Evolutionary conservation across 148 eudicot species (phyloP), one percentile per base, ranked within the genome.

Genomic region (Fagopyrum esculentum): DNA sequence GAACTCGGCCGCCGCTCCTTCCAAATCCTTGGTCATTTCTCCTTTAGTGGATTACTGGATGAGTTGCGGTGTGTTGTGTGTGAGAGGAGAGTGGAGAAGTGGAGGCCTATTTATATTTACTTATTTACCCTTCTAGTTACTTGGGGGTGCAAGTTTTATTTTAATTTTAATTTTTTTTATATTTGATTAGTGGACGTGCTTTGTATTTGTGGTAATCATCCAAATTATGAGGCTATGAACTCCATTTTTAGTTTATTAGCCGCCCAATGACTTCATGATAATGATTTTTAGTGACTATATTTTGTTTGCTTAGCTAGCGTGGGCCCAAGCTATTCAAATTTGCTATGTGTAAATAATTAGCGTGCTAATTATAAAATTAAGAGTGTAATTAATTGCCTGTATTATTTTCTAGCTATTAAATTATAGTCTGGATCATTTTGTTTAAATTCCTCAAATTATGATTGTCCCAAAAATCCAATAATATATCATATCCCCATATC

Each of bases 261-360:
- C 69, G 69, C 35, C 69, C 69, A 63, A 63, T 63, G 11, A 63
- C 69, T 44, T 30, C 16, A 35, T 30, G 69, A 63, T 63, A 63
- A 30, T 35, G 69, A 63, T 63, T 63, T 63, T 11, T 30, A 11
- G 13, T 5, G 44, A 35, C 17, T 63, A 6, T 63, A 35, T 11
- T 35, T 30, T 63, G n/a, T 12, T 35, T 29, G 45, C 69, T 63
- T 63, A 63, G 45, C 69, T 63, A 63, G 45, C 45, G 7, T 6
- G 45, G 69, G 69, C 11, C 69, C 69, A 43, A 4, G 6, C 11
- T 61, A 2, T 26, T 61, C 2, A n/a, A 6, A n/a, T 56, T 11
- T 52, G 16, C 15, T 11, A 12, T 22, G 26, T 35, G 40, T 35
- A 35, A 35, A 35, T 35, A 35, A 35, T 35, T 35, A 35, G 40